Conservation (phyloP, 441 rosid genomes). For the Populus hybrid region DNA sequence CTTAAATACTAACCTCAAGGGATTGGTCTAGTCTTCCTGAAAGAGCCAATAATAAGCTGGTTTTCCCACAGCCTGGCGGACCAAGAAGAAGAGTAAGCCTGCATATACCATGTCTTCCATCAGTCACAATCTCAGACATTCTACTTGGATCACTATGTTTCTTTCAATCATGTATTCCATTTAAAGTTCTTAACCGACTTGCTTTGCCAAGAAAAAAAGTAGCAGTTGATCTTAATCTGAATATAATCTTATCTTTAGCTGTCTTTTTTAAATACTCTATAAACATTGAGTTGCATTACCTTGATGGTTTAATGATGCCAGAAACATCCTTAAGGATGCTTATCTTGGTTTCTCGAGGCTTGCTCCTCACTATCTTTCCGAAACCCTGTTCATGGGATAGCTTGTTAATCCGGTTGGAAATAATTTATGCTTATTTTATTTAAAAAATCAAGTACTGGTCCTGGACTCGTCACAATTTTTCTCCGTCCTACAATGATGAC, state of each 20-base stretch:
- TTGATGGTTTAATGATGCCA: slow-evolving; percentile 49
- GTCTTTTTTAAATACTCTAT: not conserved
- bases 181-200: too few relatives aligned
- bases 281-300: slow-evolving; percentile 24
- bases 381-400: not conserved
- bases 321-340: slow-evolving; percentile 42
- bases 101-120: slow-evolving; percentile 12
- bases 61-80: slow-evolving; percentile 60
- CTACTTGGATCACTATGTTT: too few relatives aligned
- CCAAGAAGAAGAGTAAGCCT: slow-evolving; percentile 59
- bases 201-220: not conserved
- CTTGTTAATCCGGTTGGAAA: not conserved
- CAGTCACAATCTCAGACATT: not conserved
- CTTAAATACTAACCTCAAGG: slow-evolving; percentile 32
- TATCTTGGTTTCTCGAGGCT: slow-evolving; percentile 26
- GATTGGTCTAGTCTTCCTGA: slow-evolving; percentile 41
- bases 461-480: too few relatives aligned
- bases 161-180: too few relatives aligned
- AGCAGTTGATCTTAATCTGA: not conserved
- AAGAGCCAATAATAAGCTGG: slow-evolving; percentile 43
- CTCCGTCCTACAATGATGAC: too few relatives aligned
- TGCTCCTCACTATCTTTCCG: not conserved
- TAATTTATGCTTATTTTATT: not conserved
- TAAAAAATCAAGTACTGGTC: not conserved
- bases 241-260: too few relatives aligned